Conservation (phyloP, 306 rosid species). For the Sicyos baderoa region DNA sequence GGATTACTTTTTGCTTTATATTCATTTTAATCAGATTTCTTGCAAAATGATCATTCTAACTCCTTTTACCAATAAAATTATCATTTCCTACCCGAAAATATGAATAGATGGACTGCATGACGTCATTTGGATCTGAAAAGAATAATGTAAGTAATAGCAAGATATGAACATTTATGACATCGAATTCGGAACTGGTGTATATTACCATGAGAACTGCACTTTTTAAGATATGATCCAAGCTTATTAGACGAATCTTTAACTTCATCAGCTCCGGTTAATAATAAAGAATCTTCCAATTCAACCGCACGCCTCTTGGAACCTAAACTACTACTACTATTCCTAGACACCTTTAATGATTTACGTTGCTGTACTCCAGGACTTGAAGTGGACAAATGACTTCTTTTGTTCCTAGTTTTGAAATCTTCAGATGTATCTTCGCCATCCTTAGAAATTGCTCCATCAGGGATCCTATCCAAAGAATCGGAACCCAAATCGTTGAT, state of each 20-base stretch:
- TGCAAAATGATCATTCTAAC: background rate
- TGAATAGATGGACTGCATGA: background rate
- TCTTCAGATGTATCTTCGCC: constrained; percentile 33
- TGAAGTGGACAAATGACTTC: constrained; percentile 33
- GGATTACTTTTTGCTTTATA: too few species aligned
- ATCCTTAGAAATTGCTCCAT: constrained; percentile 35
- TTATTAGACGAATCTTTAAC: constrained; percentile 43
- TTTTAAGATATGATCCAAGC: constrained; percentile 42
- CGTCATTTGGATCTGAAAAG: background rate
- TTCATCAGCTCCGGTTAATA: constrained; percentile 38
- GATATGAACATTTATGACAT: background rate
- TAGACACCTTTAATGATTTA: constrained; percentile 45
- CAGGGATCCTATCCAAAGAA: constrained; percentile 30
- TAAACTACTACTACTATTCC: constrained; percentile 32
- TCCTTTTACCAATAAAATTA: background rate
- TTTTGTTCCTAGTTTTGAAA: constrained; percentile 31
- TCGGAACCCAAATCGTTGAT: constrained; percentile 35
- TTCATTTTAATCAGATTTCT: background rate
- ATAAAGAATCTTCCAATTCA: constrained; percentile 38
- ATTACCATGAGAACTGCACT: constrained; percentile 56
- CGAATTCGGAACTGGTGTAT: background rate
- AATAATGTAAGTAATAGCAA: background rate
- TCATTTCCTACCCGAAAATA: background rate
- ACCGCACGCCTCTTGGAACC: constrained; percentile 52
- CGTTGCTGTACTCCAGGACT: constrained; percentile 29